Conservation (phyloP, 2,329 filamentous ascomycete species). For the Davidsoniella neocaledoniae region DNA sequence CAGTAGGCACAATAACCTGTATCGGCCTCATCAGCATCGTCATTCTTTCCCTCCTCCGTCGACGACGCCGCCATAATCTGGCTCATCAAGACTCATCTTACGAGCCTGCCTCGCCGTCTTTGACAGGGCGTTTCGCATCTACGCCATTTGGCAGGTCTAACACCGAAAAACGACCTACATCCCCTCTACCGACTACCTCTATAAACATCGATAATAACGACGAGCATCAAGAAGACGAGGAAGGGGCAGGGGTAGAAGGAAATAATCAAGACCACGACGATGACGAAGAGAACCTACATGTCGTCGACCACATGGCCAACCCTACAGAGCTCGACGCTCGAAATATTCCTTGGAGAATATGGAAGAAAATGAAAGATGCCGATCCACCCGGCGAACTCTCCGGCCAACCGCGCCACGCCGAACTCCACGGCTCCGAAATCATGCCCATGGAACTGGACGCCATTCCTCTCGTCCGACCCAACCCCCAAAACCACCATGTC, state of each 20-base stretch:
- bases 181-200: neutral
- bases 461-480: neutral
- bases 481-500: neutral
- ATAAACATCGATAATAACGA: too few relatives aligned
- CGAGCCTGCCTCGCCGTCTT: too few relatives aligned
- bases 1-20: neutral
- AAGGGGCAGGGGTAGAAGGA: too few relatives aligned
- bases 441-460: constrained; percentile 6
- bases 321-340: too few relatives aligned
- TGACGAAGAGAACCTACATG: too few relatives aligned
- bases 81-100: neutral
- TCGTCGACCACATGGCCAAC: too few relatives aligned
- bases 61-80: neutral
- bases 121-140: too few relatives aligned
- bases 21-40: neutral
- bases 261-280: too few relatives aligned
- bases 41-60: neutral
- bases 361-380: neutral
- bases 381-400: constrained; percentile 5
- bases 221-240: too few relatives aligned
- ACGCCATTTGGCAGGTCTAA: too few relatives aligned
- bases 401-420: neutral
- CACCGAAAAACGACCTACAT: too few relatives aligned
- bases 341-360: neutral
- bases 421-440: neutral